phyloP scores from a whole-genome alignment of 768 basidiomycete species.

The Phanerodontia chrysosporium region DNA sequence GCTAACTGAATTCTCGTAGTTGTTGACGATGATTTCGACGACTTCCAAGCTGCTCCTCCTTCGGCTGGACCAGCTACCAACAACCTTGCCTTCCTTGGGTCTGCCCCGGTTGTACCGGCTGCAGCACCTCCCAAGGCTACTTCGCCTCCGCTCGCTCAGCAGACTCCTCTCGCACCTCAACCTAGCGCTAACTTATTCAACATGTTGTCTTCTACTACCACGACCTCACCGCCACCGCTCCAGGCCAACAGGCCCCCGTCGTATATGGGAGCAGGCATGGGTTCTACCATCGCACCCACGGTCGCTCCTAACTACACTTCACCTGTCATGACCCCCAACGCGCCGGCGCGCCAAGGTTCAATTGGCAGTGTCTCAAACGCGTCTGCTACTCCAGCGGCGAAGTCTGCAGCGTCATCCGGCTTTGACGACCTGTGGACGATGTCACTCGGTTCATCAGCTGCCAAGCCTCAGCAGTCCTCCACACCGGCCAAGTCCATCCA shows the following conservation, averaged over 20 bases:
- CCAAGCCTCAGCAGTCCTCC: constrained; percentile 21
- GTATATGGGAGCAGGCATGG: constrained; percentile 7
- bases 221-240: constrained; percentile 10
- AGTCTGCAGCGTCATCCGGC: constrained; percentile 40
- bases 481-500: constrained; percentile 67
- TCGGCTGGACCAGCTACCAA: constrained; percentile 30
- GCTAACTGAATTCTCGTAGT: neutral
- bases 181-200: constrained; percentile 8
- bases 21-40: constrained; percentile 78
- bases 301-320: constrained; percentile 14
- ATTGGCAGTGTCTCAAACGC: constrained; percentile 20
- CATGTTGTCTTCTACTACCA: constrained; percentile 7
- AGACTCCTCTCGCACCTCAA: neutral
- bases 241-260: constrained; percentile 3
- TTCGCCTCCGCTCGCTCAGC: constrained; percentile 12
- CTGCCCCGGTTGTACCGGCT: constrained; percentile 19
- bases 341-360: neutral
- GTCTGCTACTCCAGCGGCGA: constrained; percentile 29
- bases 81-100: neutral
- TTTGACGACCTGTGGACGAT: constrained; percentile 91
- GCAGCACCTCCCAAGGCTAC: constrained; percentile 28
- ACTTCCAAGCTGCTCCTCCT: constrained; percentile 74
- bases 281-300: constrained; percentile 6
- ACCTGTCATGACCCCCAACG: constrained; percentile 14
- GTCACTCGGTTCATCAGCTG: constrained; percentile 45